A percentile compares a stretch with the other conserved stretches of the same genome.
Conservation (phyloP, 176 grass and related monocot genomes). For the Poa pratensis region DNA sequence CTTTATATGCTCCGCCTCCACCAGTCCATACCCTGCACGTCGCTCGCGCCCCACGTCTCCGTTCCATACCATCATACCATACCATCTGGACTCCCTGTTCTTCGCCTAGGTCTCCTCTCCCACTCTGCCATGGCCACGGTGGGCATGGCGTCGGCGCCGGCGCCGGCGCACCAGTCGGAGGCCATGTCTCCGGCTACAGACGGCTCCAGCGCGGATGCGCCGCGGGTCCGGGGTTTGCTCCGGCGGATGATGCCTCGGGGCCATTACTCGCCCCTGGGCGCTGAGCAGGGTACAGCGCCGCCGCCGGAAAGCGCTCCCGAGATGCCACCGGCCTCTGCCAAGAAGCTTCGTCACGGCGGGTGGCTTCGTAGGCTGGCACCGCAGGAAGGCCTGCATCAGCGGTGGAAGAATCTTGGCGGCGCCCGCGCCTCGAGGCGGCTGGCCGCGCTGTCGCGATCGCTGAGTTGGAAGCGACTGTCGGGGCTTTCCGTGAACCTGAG, state of each 20-base stretch:
- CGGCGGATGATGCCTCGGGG: conserved; percentile 30
- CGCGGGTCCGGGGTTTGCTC: conserved; percentile 35
- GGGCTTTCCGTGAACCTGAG: conserved; percentile 17
- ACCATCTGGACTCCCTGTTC: neutral
- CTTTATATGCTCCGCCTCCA: conserved; percentile 35
- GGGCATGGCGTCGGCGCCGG: neutral
- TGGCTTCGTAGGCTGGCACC: conserved; percentile 38
- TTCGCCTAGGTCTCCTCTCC: neutral
- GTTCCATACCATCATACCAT: neutral
- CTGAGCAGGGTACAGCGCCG: neutral
- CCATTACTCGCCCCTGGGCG: conserved; percentile 23
- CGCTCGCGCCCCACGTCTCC: neutral
- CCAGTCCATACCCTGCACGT: neutral
- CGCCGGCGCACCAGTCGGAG: neutral
- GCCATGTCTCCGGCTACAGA: neutral
- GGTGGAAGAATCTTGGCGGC: conserved; percentile 26
- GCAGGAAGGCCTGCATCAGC: conserved; percentile 4
- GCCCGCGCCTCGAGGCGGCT: conserved; percentile 31
- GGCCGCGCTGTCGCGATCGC: conserved; percentile 30
- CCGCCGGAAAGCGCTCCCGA: neutral
- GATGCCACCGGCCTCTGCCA: neutral
- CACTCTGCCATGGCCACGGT: neutral
- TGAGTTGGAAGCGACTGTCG: conserved; percentile 47
- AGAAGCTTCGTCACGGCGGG: neutral
- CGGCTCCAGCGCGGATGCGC: neutral